Conservation (phyloP, 768 basidiomycete genomes). For the Lactarius vividus region DNA sequence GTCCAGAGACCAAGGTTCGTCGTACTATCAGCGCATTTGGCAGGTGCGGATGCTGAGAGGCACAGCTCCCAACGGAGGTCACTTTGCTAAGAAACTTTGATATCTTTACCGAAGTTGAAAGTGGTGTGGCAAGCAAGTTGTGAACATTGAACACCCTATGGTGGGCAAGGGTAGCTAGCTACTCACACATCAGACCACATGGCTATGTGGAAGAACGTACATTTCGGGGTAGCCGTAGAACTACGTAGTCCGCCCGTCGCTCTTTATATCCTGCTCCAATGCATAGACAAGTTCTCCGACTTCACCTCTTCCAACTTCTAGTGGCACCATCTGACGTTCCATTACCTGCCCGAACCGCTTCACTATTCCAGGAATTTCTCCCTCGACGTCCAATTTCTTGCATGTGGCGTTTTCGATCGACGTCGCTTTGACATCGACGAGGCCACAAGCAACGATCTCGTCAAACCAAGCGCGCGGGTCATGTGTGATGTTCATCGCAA, state of each 20-base stretch:
- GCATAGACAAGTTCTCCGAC: constrained; percentile 30
- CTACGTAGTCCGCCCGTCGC: constrained; percentile 21
- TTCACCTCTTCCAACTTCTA: constrained; percentile 30
- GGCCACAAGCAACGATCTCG: constrained; percentile 85
- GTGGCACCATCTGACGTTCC: constrained; percentile 33
- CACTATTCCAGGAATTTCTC: constrained; percentile 50
- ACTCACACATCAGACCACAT: background rate
- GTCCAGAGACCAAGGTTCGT: constrained; percentile 50
- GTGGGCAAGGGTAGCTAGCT: background rate
- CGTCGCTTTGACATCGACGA: constrained; percentile 77
- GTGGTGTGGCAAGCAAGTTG: constrained; percentile 2
- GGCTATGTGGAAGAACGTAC: background rate
- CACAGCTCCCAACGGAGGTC: constrained; percentile 51
- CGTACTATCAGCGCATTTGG: background rate
- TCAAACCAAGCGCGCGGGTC: constrained; percentile 87
- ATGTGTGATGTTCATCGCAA: constrained; percentile 83
- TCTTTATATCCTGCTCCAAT: constrained; percentile 29
- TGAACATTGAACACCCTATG: constrained; percentile 6
- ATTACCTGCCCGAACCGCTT: constrained; percentile 33
- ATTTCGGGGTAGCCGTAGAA: background rate
- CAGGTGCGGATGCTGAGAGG: background rate
- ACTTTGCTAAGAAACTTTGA: constrained; percentile 62
- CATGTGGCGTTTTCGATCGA: constrained; percentile 53
- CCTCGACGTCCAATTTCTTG: constrained; percentile 41
- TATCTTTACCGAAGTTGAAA: constrained; percentile 50